Evolutionary conservation across 257 asterid genomes (phyloP).

Genomic region (Rhazya stricta): DNA sequence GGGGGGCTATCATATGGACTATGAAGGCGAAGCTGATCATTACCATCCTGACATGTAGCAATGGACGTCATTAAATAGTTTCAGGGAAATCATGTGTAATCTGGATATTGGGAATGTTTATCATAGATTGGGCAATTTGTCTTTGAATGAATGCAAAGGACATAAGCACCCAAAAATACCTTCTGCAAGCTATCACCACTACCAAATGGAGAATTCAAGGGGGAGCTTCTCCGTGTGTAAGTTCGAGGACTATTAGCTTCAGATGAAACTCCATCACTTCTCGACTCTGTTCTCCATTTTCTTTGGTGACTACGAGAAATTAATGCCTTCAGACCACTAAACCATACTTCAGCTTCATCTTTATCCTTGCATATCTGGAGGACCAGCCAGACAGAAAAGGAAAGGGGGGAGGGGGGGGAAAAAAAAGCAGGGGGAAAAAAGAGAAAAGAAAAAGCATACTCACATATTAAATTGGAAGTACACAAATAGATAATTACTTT

Average conservation of each 20-base stretch:
- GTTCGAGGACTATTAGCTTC: slow-evolving; percentile 88
- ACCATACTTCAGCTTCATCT: slow-evolving; percentile 99
- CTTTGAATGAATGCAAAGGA: slow-evolving; percentile 8
- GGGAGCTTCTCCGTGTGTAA: slow-evolving; percentile 82
- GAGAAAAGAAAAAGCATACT: background rate
- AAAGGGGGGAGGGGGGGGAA: slow-evolving; percentile 8
- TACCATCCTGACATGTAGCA: slow-evolving; percentile 54
- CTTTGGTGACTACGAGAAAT: slow-evolving; percentile 76
- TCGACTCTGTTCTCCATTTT: slow-evolving; percentile 80
- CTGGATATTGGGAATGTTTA: background rate
- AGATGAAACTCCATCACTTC: slow-evolving; percentile 86
- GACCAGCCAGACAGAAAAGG: slow-evolving; percentile 16
- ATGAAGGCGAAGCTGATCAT: slow-evolving; percentile 62
- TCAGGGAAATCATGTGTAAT: slow-evolving; percentile 6
- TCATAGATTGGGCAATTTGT: slow-evolving; percentile 4
- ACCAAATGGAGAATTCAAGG: slow-evolving; percentile 80
- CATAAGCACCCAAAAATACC: slow-evolving; percentile 37
- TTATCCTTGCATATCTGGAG: slow-evolving; percentile 87
- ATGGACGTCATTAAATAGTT: slow-evolving; percentile 23
- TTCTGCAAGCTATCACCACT: slow-evolving; percentile 68
- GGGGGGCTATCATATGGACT: slow-evolving; percentile 90
- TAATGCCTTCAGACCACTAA: slow-evolving; percentile 91
- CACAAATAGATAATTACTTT: background rate
- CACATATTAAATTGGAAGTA: background rate
- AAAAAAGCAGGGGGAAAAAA: background rate